Percentiles rank a stretch among this genome's conserved stretches.
phyloP scores from a whole-genome alignment of 768 basidiomycete genomes.

The Dioszegia crocea region DNA sequence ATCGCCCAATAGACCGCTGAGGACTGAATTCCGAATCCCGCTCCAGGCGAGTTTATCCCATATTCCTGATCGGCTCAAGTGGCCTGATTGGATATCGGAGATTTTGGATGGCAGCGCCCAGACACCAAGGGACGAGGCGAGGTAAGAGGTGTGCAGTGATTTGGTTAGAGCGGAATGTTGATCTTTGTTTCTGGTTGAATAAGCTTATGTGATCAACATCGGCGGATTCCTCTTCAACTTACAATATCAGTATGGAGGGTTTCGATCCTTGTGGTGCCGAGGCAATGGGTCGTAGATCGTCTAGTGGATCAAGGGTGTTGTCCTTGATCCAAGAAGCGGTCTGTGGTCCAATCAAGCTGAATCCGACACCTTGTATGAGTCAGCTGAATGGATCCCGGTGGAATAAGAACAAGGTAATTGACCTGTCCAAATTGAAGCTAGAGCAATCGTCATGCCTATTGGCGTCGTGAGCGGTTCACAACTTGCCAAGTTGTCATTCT shows the following conservation, averaged over 20 bases:
- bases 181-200: conserved; percentile 51
- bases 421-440: conserved; percentile 59
- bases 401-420: not conserved
- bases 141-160: conserved; percentile 58
- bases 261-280: conserved; percentile 16
- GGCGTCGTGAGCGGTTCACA: conserved; percentile 68
- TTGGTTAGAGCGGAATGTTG: conserved; percentile 61
- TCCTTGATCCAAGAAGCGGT: conserved; percentile 9
- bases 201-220: too few relatives aligned
- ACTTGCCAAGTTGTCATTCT: conserved; percentile 73
- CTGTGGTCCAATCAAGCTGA: conserved; percentile 33
- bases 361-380: conserved; percentile 31
- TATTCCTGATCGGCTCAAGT: conserved; percentile 63
- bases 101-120: conserved; percentile 64
- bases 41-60: conserved; percentile 80
- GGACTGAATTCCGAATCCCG: conserved; percentile 58
- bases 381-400: conserved; percentile 53
- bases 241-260: conserved; percentile 72
- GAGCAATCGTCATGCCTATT: conserved; percentile 72
- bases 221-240: too few relatives aligned
- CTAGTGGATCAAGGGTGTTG: conserved; percentile 18
- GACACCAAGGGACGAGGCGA: conserved; percentile 62
- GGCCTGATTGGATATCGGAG: conserved; percentile 65
- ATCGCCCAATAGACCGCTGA: conserved; percentile 60
- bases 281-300: conserved; percentile 17